phyloP scores from a whole-genome alignment of 2,329 filamentous ascomycete genomes.

The Ophiocordyceps sinensis region DNA sequence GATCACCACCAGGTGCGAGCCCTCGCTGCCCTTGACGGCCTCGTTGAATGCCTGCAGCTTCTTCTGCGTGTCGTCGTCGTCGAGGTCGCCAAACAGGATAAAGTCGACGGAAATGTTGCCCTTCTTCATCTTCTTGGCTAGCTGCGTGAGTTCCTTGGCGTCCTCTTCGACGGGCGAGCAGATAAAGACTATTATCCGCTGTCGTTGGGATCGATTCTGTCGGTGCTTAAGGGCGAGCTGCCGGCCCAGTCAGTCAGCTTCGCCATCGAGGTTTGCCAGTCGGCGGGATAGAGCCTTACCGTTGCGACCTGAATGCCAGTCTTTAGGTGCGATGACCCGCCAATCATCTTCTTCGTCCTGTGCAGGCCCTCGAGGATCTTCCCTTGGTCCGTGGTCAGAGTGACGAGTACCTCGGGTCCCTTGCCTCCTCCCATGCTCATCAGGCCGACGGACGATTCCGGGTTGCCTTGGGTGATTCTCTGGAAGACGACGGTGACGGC shows the following conservation, averaged over 20 bases:
- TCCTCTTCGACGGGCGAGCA: constrained; percentile 86
- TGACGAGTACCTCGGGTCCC: constrained; percentile 93
- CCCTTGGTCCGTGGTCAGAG: constrained; percentile 88
- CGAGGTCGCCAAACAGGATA: constrained; percentile 84
- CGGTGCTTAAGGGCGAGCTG: constrained; percentile 94
- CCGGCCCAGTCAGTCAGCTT: constrained; percentile 8
- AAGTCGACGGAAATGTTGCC: constrained; percentile 89
- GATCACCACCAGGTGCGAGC: constrained; percentile 81
- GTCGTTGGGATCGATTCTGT: constrained; percentile 92
- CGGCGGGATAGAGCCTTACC: constrained; percentile 37
- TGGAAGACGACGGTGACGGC: constrained; percentile 92
- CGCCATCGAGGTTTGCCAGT: not conserved
- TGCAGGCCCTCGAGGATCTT: constrained; percentile 88
- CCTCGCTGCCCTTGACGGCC: constrained; percentile 79
- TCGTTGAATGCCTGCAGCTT: constrained; percentile 93
- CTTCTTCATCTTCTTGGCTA: constrained; percentile 99
- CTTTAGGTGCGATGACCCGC: constrained; percentile 73
- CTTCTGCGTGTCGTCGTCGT: constrained; percentile 75
- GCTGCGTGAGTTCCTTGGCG: constrained; percentile 73
- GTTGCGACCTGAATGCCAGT: constrained; percentile 91
- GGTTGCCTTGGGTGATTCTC: constrained; percentile 86
- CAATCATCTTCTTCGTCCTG: constrained; percentile 80
- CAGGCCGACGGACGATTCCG: constrained; percentile 89
- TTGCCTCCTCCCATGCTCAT: constrained; percentile 99
- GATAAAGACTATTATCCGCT: constrained; percentile 93